A percentile compares a stretch with the other conserved stretches of the same genome.
These are phyloP conservation scores for Dinochytrium kinnereticum DNA, from an alignment of 371 early-diverging fungal species.

Conservation along the genomic window DNA sequence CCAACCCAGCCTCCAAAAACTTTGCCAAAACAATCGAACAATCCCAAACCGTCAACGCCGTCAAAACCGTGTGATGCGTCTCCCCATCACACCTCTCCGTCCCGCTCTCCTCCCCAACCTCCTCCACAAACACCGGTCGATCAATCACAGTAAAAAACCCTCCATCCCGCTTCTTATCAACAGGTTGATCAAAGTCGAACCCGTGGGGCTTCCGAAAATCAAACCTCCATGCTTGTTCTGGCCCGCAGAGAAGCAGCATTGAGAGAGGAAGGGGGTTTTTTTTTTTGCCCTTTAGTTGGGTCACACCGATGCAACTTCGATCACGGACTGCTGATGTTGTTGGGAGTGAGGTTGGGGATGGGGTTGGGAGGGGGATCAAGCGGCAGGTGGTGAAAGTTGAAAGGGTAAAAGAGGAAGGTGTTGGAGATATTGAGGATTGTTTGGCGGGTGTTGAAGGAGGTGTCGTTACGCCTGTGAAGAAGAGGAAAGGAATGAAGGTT, in stretches of 20 bases:
- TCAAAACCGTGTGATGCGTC: constrained; percentile 3
- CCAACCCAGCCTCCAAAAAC: constrained; percentile 32
- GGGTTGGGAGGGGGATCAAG: not conserved
- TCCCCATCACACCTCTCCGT: not conserved
- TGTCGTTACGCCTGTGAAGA: not conserved
- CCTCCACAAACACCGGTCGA: no score
- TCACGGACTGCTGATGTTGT: not conserved
- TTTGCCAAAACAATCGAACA: constrained; percentile 36
- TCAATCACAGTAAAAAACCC: no score
- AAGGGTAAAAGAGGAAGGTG: not conserved
- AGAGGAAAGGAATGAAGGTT: not conserved
- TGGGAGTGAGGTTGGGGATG: not conserved
- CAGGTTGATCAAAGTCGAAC: not conserved
- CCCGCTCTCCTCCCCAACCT: no score
- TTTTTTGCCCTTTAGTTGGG: not conserved
- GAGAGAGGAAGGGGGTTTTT: not conserved
- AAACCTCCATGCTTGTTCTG: constrained; percentile 8
- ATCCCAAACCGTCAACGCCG: constrained; percentile 9
- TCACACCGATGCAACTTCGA: constrained; percentile 2
- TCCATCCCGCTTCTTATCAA: not conserved
- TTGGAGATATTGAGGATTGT: not conserved
- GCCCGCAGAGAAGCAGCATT: constrained; percentile 12
- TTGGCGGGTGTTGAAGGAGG: not conserved
- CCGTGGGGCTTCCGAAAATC: not conserved
- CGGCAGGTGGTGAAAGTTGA: not conserved